These are phyloP conservation scores for Colletotrichum graminicola DNA, from an alignment of 2,329 filamentous ascomycete species.

Conservation along the genomic window DNA sequence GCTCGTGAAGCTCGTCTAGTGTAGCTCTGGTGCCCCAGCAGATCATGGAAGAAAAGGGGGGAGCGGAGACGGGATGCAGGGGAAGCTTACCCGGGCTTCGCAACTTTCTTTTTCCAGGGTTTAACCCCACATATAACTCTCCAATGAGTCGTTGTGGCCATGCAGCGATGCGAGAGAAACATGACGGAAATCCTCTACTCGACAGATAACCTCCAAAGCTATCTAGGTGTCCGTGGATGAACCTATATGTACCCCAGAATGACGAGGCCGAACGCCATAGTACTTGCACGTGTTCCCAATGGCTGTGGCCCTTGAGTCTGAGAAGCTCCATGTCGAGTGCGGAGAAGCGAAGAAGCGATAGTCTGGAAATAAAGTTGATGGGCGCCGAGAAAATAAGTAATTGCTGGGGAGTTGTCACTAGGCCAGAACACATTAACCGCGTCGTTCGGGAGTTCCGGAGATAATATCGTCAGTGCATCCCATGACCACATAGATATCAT, in stretches of 20 bases:
- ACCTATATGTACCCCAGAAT: too few relatives aligned
- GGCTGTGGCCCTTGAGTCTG: neutral
- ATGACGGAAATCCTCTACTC: neutral
- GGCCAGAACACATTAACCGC: neutral
- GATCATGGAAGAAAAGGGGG: neutral
- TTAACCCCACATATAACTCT: neutral
- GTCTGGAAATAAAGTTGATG: neutral
- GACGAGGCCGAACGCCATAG: neutral
- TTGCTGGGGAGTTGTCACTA: neutral
- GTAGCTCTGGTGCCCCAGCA: neutral
- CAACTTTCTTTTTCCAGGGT: neutral
- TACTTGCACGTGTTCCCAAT: neutral
- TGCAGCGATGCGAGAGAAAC: neutral
- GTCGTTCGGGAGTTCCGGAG: rapidly evolving
- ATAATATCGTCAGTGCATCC: neutral
- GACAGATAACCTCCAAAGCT: neutral
- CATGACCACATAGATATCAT: too few relatives aligned
- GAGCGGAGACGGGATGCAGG: neutral
- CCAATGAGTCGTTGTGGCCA: neutral
- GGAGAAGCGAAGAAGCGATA: neutral
- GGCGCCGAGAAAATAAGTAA: neutral
- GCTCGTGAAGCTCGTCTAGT: neutral
- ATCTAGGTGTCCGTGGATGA: neutral
- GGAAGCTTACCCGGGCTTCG: neutral
- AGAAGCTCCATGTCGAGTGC: neutral